These are phyloP conservation scores for Liriodendron chinense DNA, from an alignment of 164 flowering plant species.

Conservation along the genomic window DNA sequence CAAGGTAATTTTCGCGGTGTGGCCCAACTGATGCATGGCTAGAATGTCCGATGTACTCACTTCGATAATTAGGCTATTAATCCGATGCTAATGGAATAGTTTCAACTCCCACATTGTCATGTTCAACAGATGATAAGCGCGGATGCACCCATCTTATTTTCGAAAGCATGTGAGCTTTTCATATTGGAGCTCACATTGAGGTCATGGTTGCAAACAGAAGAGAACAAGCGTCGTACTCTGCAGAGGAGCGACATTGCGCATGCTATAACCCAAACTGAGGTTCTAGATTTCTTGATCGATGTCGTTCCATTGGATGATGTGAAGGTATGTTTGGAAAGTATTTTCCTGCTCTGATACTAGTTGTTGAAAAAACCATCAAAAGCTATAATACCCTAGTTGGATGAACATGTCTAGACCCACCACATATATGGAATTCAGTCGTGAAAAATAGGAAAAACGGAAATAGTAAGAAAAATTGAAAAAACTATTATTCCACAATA, in stretches of 20 bases:
- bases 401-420: neutral
- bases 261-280: constrained; percentile 16
- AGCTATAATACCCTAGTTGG: neutral
- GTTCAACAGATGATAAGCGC: constrained; percentile 23
- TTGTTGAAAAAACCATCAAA: too few species aligned
- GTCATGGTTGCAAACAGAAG: constrained; percentile 30
- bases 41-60: too few species aligned
- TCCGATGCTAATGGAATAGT: too few species aligned
- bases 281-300: constrained; percentile 18
- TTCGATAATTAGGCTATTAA: too few species aligned
- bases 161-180: constrained; percentile 27
- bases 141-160: constrained; percentile 21
- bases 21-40: too few species aligned
- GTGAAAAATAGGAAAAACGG: too few species aligned
- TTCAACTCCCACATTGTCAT: neutral
- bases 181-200: constrained; percentile 27
- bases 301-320: constrained; percentile 15
- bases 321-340: constrained; percentile 3
- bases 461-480: too few species aligned
- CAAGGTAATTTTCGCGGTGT: too few species aligned
- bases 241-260: constrained; percentile 18
- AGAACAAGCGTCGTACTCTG: constrained; percentile 16
- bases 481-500: too few species aligned
- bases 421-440: too few species aligned
- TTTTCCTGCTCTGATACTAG: neutral